Evolutionary conservation across 2,329 filamentous ascomycete species (phyloP), one percentile per base, ranked within the genome.

Genomic region (Arachnomyces sp.): DNA sequence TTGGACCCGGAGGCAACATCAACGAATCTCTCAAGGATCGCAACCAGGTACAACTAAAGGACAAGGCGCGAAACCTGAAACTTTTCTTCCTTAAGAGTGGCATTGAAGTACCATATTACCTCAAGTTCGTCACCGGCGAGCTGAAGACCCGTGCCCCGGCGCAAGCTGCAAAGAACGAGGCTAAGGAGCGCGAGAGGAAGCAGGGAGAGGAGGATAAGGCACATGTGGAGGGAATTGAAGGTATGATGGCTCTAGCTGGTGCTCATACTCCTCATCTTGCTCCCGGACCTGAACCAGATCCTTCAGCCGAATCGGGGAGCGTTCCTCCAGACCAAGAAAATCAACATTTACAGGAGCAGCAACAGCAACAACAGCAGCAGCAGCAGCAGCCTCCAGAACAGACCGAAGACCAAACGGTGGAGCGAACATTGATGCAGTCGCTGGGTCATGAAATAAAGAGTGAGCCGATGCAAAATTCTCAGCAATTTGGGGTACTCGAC

Each of bases 21-120:
- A 89, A 80, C 34, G 83, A 90, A 51, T 84, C 90, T 16, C 72
- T 94, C 14, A 90, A 89, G 51, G 88, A 94, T 57, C 77, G 87
- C 28, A 93, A 88, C 33, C 87, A 95, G 56, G 88, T 95, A 0
- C 88, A 94, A 57, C 71, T 94, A 9, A 95, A 95, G 61, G 87
- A 95, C 57, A 95, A 95, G 62, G 87, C 87, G 1, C 74, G 87
- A 36, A 95, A 95, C 49, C 65, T 94, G 36, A 95, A 94, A 61
- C 67, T 95, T 0, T 94, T 92, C 66, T 94, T 94, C 62, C 67
- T 95, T 39, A 95, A 95, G 67, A 90, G 84, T 13, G 86, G 86
- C 38, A 88, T 87, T 4, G 88, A 95, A 54, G 89, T 95, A 60
- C 88, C 88, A 0, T 87, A 85, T 52, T 92, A 92, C 51, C 66